Percentiles rank a stretch among this genome's conserved stretches.
These are phyloP conservation scores for Pseudogymnoascus sp. DNA, from an alignment of 2,329 filamentous ascomycete species.

Conservation along the genomic window DNA sequence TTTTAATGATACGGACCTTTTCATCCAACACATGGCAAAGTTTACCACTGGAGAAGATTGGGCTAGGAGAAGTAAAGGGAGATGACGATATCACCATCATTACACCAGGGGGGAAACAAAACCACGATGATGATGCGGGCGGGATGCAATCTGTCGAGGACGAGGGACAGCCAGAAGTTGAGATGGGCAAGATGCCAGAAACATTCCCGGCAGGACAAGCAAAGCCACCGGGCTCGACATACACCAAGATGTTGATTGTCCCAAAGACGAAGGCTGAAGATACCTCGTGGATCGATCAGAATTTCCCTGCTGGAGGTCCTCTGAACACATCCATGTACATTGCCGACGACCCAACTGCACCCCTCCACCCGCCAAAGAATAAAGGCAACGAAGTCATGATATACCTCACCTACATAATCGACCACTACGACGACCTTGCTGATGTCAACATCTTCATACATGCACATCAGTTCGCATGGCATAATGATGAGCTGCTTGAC, in stretches of 20 bases:
- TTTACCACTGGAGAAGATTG: slow-evolving; percentile 12
- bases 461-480: slow-evolving; percentile 41
- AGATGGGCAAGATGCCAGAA: not conserved
- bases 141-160: not conserved
- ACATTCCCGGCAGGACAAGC: slow-evolving; percentile 12
- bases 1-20: not conserved
- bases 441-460: slow-evolving; percentile 28
- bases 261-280: slow-evolving; percentile 16
- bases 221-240: slow-evolving; percentile 15
- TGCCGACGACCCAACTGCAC: slow-evolving; percentile 23
- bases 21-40: slow-evolving; percentile 9
- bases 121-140: not conserved
- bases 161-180: not conserved
- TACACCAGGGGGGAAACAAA: slow-evolving; percentile 1
- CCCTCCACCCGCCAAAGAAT: slow-evolving; percentile 46
- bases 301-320: slow-evolving; percentile 16
- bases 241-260: slow-evolving; percentile 20
- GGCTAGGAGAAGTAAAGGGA: slow-evolving; percentile 10
- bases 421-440: slow-evolving; percentile 49
- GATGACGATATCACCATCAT: not conserved
- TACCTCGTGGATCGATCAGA: slow-evolving; percentile 20
- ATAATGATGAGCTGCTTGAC: slow-evolving; percentile 23
- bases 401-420: slow-evolving; percentile 50
- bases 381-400: slow-evolving; percentile 24
- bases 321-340: slow-evolving; percentile 17